Evolutionary conservation across 345 rosid species (phyloP), one percentile per base, ranked within the genome.

Genomic region (Rhodomyrtus tomentosa): DNA sequence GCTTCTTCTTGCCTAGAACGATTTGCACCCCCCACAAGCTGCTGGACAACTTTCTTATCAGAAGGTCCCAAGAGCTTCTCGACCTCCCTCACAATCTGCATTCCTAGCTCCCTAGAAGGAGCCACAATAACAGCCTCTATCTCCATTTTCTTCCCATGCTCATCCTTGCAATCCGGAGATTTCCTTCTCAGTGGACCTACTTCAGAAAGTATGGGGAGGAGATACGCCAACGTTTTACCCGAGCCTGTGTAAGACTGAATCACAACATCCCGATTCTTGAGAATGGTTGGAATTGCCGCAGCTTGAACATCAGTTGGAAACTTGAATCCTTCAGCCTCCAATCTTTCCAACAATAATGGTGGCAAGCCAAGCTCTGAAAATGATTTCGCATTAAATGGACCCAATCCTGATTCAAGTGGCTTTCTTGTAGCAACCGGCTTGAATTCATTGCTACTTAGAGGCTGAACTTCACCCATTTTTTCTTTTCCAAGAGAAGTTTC

Each of bases 1-100:
- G 96, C 98, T 88, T 97, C 99, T 90, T 97, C 98, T 91, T 97
- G 99, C 90, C 99, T 91, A 86, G 93, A 91, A 84, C 94, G 92
- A 87, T 96, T 96, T 2, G 98, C 99, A 86, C 99, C 99, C 81
- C 98, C 99, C 14, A 97, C 98, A 87, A 95, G 94, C 86, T 97
- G 99, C 88, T 95, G 98, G 90, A 97, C 98, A 68, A 82, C 91
- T 90, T 87, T 95, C 93, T 91, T 94, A 86, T 94, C 92, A 10
- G 85, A 83, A 62, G 98, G 95, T 83, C 98, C 99, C 25, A 97
- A 90, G 83, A 97, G 89, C 88, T 94, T 95, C 90, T 94, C 98
- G 8, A 94, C 82, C 92, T 94, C 98, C 89, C 99, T 92, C 85
- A 97, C 95, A 42, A 95, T 97, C 86, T 97, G 99, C 98, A 97